These are phyloP conservation scores for Arthrobotrys pseudoclavata DNA, from an alignment of 2,329 filamentous ascomycete species.

Conservation along the genomic window DNA sequence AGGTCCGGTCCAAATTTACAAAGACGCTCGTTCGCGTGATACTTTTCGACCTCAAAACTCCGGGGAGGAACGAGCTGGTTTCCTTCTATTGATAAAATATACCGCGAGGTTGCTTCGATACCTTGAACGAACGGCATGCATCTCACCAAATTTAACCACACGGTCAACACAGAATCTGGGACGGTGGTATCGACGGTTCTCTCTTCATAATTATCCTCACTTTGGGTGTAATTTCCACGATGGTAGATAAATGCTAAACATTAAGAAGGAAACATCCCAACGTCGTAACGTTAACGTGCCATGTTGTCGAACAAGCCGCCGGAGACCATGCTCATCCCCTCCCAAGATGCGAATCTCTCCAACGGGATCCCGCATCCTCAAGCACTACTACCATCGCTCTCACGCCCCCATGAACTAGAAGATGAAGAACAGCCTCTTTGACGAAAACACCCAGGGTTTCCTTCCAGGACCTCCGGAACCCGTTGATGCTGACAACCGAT, in stretches of 20 bases:
- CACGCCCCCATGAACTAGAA: neutral
- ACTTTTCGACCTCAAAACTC: neutral
- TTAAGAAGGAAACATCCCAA: neutral
- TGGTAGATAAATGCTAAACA: too few relatives aligned
- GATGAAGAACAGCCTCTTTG: neutral
- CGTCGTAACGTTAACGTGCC: neutral
- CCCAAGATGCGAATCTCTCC: neutral
- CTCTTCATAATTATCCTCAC: neutral
- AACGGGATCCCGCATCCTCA: neutral
- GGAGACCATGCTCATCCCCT: neutral
- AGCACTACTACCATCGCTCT: neutral
- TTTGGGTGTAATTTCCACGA: too few relatives aligned
- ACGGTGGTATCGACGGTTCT: neutral
- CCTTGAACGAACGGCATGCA: neutral
- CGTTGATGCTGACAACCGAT: neutral
- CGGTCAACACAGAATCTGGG: neutral
- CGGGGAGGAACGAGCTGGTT: neutral
- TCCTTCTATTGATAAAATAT: neutral
- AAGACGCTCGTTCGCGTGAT: neutral
- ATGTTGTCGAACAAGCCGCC: neutral
- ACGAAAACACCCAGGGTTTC: neutral
- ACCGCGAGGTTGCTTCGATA: too few relatives aligned
- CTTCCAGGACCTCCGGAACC: slow-evolving; percentile 8
- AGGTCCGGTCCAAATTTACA: neutral
- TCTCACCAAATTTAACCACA: neutral